Base-by-base conservation (phyloP, 352 stramenopile genomes). In the Phytophthora idaei region DNA sequence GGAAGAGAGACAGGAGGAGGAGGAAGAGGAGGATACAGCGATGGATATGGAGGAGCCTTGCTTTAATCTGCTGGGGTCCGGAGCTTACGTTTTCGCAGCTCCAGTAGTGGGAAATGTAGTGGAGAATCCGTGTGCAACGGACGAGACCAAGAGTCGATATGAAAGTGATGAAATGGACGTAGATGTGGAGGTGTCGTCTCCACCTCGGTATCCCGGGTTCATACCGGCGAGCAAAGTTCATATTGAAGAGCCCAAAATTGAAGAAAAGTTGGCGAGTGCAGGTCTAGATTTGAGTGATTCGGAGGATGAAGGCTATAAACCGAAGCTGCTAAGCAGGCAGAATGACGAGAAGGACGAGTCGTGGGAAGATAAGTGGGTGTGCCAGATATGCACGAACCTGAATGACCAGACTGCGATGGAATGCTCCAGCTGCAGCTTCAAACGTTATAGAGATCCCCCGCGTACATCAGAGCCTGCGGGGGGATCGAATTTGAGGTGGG, bases 231-330 rank as follows among this genome's bases (percentile, higher is more conserved):
- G 66, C 27, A 71, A 65, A 51, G 41, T 73, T 25, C 32, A 39
- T 7, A 57, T 67, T 47, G 55, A 76, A 39, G 67, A 83, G 3
- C 25, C 17, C 1, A 41, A 21, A 5, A 71, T 82, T 28, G 73
- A 81, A 8, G 56, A 78, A 4, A 83, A 87, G 46, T 47, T 90
- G 47, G 73, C 70, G 29, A 72, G 71, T 51, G 82, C 77, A 42
- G 82, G 82, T 31, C 39, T 90, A 15, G 62, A 73, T 54, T 56
- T 88, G 12, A 90, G 78, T 48, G 78, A 88, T 37, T 85, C 82
- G 7, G 78, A 88, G 6, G 61, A 81, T 0, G 74, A 88, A 12
- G 47, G 73, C 9, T 32, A 62, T 42, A 53, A 63, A 31, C 32
- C 41, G 3, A 71, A 62, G 17, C 44, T 39, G 11, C 37, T 75